Evolutionary conservation across 805 yeast species (phyloP), one percentile per base, ranked within the genome.

Genomic region (Kodamaea laetipori): DNA sequence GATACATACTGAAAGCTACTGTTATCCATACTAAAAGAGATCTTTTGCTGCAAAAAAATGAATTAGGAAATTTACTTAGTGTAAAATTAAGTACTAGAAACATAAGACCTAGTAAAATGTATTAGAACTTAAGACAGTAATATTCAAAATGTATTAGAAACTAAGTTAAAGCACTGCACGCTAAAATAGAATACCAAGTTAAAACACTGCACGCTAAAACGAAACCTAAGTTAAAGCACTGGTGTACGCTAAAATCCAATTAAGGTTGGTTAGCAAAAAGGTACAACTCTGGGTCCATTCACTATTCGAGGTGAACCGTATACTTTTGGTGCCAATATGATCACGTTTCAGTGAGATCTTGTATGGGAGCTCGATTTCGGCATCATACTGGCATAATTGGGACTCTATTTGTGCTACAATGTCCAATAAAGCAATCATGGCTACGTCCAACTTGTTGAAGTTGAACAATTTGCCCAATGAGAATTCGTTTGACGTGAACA

Each of bases 211-310:
- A n/a, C n/a, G n/a, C n/a, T n/a, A n/a, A n/a, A n/a, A n/a, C n/a
- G n/a, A n/a, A n/a, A n/a, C n/a, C n/a, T n/a, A 39, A 7, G 37
- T 39, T 17, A 39, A 39, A 3, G 19, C 70, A 46, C 83, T 75
- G 2, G 88, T 79, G 57, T 82, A 89, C 3, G 90, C 84, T 43
- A 90, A 65, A 6, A 92, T 74, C 96, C 96, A 92, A 57, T 88
- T 89, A 23, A 71, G 47, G 48, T 92, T 80, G 0, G 94, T 86
- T 37, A 90, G 66, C 9, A 92, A 68, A 56, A 81, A 86, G 54
- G 86, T 84, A 64, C 96, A 90, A 1, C 95, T 92, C 18, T 84
- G 78, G 0, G 97, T 88, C 98, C 98, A 90, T 48, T 85, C 88
- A 35, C 80, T 80, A 58, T 83, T 84, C 2, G 86, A 76, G 1